phyloP scores from a whole-genome alignment of 352 stramenopile genomes.

The Globisporangium megalacanthum region DNA sequence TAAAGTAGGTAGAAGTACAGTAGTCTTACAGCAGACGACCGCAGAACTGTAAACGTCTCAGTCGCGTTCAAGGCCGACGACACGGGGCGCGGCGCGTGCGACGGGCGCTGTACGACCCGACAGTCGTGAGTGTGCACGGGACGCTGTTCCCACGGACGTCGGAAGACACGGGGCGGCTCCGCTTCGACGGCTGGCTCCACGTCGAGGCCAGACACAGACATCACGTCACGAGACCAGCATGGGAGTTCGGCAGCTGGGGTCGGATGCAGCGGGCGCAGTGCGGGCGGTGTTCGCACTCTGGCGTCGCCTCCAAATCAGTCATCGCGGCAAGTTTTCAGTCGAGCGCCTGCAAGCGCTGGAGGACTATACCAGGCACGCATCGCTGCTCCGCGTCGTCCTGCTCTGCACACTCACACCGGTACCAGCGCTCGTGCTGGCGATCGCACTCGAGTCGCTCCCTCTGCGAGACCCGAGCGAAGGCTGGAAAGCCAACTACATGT shows the following conservation, averaged over 20 bases:
- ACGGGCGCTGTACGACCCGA: not conserved
- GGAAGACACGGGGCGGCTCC: slow-evolving; percentile 28
- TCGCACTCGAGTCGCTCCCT: slow-evolving; percentile 24
- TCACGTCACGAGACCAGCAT: too few relatives aligned
- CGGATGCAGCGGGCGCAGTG: too few relatives aligned
- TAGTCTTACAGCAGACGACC: too few relatives aligned
- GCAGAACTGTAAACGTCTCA: slow-evolving; percentile 33
- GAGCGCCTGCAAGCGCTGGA: slow-evolving; percentile 7
- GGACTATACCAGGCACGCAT: slow-evolving; percentile 2
- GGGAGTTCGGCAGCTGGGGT: too few relatives aligned
- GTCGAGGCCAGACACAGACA: not conserved
- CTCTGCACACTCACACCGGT: slow-evolving; percentile 9
- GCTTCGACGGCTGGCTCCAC: slow-evolving; percentile 33
- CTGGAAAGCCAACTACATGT: slow-evolving; percentile 19
- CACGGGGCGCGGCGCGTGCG: not conserved
- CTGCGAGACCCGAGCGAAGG: slow-evolving; percentile 6
- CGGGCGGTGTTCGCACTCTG: too few relatives aligned
- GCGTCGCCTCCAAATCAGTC: slow-evolving; percentile 3
- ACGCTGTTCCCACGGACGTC: slow-evolving; percentile 22
- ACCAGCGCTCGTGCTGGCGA: slow-evolving; percentile 10
- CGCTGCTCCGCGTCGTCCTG: not conserved
- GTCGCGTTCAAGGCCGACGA: slow-evolving; percentile 14
- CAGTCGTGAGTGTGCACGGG: slow-evolving; percentile 6
- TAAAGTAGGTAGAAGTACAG: too few relatives aligned
- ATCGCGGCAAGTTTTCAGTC: slow-evolving; percentile 6